These are phyloP conservation scores for Bryoglossum gracile DNA, from an alignment of 495 filamentous ascomycete species.

Conservation along the genomic window DNA sequence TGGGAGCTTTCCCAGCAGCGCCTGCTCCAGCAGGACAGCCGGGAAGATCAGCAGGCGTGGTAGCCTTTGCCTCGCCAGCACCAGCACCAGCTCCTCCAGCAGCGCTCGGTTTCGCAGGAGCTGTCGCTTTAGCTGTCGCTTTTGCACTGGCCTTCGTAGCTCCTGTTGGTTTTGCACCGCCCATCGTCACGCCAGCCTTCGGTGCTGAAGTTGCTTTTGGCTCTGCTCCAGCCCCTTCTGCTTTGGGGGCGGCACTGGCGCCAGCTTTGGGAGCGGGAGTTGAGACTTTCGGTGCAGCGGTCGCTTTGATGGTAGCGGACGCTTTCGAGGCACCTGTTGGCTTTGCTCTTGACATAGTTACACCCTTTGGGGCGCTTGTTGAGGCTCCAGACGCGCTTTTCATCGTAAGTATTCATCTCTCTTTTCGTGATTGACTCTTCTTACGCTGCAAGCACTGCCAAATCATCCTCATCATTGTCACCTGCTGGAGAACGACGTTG, in stretches of 20 bases:
- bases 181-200: too few relatives aligned
- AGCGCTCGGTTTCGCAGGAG: not conserved
- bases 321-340: not conserved
- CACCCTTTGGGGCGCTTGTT: not conserved
- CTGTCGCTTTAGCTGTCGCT: not conserved
- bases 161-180: too few relatives aligned
- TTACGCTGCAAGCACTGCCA: not conserved
- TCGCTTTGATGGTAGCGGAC: not conserved
- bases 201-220: too few relatives aligned
- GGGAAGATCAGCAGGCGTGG: constrained; percentile 4
- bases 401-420: not conserved
- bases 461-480: not conserved
- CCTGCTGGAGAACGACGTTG: not conserved
- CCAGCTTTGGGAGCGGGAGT: not conserved
- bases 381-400: not conserved
- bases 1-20: not conserved
- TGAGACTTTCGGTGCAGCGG: not conserved
- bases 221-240: not conserved
- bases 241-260: not conserved
- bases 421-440: not conserved
- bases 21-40: not conserved
- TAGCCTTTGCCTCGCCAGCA: constrained; percentile 1
- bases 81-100: not conserved
- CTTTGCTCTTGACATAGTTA: not conserved
- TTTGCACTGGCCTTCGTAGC: too few relatives aligned